These are phyloP conservation scores for Crithidia bombi DNA, from an alignment of 208 protist species.

Conservation along the genomic window DNA sequence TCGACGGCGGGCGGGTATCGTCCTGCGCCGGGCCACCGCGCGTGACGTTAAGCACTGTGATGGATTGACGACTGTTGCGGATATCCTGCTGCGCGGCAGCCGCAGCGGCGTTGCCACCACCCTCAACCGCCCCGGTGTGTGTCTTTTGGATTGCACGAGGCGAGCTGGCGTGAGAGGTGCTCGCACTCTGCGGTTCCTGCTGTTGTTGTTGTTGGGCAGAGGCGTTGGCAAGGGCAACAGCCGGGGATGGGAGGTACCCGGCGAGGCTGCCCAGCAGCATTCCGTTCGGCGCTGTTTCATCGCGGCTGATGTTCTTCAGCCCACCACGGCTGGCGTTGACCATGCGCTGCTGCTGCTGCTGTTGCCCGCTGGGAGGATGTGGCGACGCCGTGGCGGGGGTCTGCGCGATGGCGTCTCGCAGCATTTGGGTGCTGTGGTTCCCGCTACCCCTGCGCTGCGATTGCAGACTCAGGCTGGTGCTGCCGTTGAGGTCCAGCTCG, in stretches of 20 bases:
- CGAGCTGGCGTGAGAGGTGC: slow-evolving; percentile 3
- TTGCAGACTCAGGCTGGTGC: neutral
- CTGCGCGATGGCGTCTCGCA: neutral
- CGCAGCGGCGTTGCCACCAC: neutral
- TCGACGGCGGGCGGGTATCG: slow-evolving; percentile 3
- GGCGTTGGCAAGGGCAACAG: slow-evolving; percentile 19
- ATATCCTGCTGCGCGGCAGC: neutral
- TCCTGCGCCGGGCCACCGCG: slow-evolving; percentile 14
- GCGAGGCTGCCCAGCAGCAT: slow-evolving; percentile 26
- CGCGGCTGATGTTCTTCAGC: neutral
- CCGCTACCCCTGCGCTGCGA: neutral
- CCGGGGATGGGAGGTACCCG: slow-evolving; percentile 17
- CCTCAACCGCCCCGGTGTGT: neutral
- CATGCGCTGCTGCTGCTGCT: neutral
- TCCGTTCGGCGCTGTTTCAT: neutral
- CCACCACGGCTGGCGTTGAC: neutral
- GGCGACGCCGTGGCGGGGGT: slow-evolving; percentile 2
- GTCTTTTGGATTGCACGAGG: neutral
- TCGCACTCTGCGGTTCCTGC: neutral
- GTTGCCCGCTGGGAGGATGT: slow-evolving; percentile 2
- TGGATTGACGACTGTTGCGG: slow-evolving; percentile 21
- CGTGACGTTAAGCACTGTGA: slow-evolving; percentile 23
- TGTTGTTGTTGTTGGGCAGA: neutral
- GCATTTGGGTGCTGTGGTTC: neutral
- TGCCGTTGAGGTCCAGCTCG: neutral